Base-by-base conservation (phyloP, 2,329 filamentous ascomycete species). In the Diaporthe sp. region DNA sequence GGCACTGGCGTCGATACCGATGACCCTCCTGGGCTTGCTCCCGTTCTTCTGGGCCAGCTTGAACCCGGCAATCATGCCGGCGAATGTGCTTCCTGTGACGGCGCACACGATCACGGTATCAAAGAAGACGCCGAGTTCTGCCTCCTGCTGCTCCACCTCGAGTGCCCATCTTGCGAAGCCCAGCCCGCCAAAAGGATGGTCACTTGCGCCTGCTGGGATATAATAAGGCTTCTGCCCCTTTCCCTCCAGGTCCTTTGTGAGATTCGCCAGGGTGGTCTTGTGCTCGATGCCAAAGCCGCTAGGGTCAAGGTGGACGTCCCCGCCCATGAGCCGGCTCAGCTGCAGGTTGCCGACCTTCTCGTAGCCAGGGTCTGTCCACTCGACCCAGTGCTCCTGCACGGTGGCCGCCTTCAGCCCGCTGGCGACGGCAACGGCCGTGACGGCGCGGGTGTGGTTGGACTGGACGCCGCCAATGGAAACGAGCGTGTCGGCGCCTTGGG, bases 141-240 rank as follows among this genome's bases (percentile, higher is more conserved):
- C 83, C 82, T 94, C 92, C 82, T 94, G 92, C 75, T 86, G 84
- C 61, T 85, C 85, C 0, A 94, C 90, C 81, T 94, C 92, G 47
- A 93, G 91, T 1, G 92, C 92, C 90, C 92, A 94, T 3, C 92
- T 85, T 10, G 92, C 92, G 78, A 94, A 94, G 0, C 93, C 92
- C 22, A 94, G 81, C 0, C 92, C 93, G 4, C 93, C 92, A 0
- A 94, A 85, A 0, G 91, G 91, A 80, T 94, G 92, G 80, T 94
- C 92, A 0, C 90, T 92, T 1, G 92, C 92, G 0, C 92, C 92
- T 0, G 92, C 92, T 5, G 93, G 93, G 76, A 94, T 93, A 79
- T 92, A 93, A 79, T 94, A 94, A 0, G 92, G 91, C 80, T 89
- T 91, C 50, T 88, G 87, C 0, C 91, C 92, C 1, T 80, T 80